Base-by-base conservation (phyloP, 495 filamentous ascomycete genomes). In the Penicillium nucicola region DNA sequence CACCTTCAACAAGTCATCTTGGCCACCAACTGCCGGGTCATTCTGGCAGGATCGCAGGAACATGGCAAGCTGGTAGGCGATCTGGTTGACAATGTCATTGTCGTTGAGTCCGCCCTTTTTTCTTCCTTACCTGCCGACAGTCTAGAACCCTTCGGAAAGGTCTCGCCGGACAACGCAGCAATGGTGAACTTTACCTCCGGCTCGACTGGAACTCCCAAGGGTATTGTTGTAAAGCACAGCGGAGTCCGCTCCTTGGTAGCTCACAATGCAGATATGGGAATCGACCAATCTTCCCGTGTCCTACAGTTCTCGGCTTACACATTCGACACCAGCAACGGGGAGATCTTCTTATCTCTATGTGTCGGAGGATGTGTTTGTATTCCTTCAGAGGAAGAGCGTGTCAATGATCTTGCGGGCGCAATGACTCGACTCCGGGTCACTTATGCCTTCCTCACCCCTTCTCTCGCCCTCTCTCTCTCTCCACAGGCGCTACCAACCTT, bases 121-220 rank as follows among this genome's bases (percentile, higher is more conserved):
- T 13, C 32, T 0, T 34, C 32, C 12, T 13, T 34, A 5, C 32
- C 1, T 34, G 32, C 5, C 3, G 12, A 11, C 14, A 14, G 14
- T 34, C 6, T 14, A 4, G 32, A 13, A 34, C 13, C 14, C 11
- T 5, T 34, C 14, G 12, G 14, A 13, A 34, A 34, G 5, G 32
- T 5, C 32, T 34, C 32, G 13, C 32, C 32, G 5, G 10, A 14
- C 14, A 14, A 13, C 14, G 32, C 32, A 5, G 32, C 32, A 13
- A 34, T 34, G 32, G 14, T 34, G 12, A 34, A 34, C 32, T 95
- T 90, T 65, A 95, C 89, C 0, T 89, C 85, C 2, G 89, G 89
- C 11, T 88, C 84, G 7, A 91, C 88, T 0, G 89, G 89, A 11
- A 84, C 77, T 0, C 88, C 89, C 0, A 95, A 95, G 56, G 89